These are phyloP conservation scores for Yamadazyma pseudoaaseri DNA, from an alignment of 1,139 yeast genomes.

Conservation along the genomic window DNA sequence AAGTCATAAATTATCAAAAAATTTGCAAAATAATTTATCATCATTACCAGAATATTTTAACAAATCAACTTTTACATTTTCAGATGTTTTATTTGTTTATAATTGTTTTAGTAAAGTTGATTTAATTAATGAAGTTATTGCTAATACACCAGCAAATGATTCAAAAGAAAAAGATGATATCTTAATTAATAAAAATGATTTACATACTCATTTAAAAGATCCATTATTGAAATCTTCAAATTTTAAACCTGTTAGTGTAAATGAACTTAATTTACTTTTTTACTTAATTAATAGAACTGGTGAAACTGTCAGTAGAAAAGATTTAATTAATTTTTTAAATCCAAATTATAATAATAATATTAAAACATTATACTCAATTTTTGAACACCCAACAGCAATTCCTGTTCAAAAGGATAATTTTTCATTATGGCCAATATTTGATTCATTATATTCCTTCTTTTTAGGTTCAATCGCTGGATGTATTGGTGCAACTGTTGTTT, in stretches of 20 bases:
- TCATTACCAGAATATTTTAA: slow-evolving; percentile 40
- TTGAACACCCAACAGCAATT: slow-evolving; percentile 44
- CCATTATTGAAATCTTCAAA: slow-evolving; percentile 53
- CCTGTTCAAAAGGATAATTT: slow-evolving; percentile 38
- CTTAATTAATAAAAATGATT: slow-evolving; percentile 41
- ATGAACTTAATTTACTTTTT: slow-evolving; percentile 47
- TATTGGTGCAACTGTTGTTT: slow-evolving; percentile 96
- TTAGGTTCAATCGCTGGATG: slow-evolving; percentile 97
- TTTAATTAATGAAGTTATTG: slow-evolving; percentile 59
- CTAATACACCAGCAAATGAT: slow-evolving; percentile 50
- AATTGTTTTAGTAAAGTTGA: slow-evolving; percentile 46
- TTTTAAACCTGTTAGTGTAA: slow-evolving; percentile 45
- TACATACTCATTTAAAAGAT: slow-evolving; percentile 49
- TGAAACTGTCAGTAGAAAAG: slow-evolving; percentile 52
- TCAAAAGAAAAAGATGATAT: slow-evolving; percentile 46
- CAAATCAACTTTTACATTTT: slow-evolving; percentile 34
- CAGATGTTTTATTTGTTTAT: slow-evolving; percentile 44
- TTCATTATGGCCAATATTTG: slow-evolving; percentile 62
- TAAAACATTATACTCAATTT: slow-evolving; percentile 35
- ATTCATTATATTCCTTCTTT: slow-evolving; percentile 82
- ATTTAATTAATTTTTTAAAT: slow-evolving; percentile 48
- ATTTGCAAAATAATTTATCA: slow-evolving; percentile 35
- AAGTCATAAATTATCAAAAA: slow-evolving; percentile 40
- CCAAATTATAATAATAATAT: slow-evolving; percentile 43
- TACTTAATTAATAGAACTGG: slow-evolving; percentile 46